Base-by-base conservation (phyloP, 805 yeast species). In the Candida schatavii region DNA sequence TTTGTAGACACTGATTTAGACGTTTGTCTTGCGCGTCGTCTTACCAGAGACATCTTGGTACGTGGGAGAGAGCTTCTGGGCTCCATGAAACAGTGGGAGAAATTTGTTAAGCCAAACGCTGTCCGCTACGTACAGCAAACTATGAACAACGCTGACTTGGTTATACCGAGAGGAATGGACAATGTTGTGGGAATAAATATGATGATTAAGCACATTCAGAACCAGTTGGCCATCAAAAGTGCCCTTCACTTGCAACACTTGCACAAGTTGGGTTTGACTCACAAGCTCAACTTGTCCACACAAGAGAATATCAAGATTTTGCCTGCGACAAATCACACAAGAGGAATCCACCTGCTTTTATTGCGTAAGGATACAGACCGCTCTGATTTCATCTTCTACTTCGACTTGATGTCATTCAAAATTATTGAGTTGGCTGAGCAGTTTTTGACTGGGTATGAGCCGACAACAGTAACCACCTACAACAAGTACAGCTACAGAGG, bases 1-100 rank as follows among this genome's bases (percentile, higher is more conserved):
- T 93, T 81, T 59, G 97, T 93, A 3, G 97, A 91, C 51, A 93
- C 97, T 2, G 98, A 90, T 55, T 70, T 89, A 50, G 99, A 93
- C 57, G 78, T 91, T 13, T 93, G 99, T 62, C 72, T 93, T 51
- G 90, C 96, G 3, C 74, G 99, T 54, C 72, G 99, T 52, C 67
- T 93, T 34, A 80, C 87, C 3, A 73, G 99, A 55, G 99, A 93
- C 59, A 89, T 88, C 40, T 72, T 86, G 11, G 81, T 83, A 46
- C 71, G 99, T 46, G 96, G 95, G 1, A 70, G 99, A 45, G 96
- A 90, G 52, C 67, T 90, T 27, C 71, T 66, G 3, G 95, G 96
- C 1, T 85, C 90, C 14, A 74, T 93, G 45, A 75, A 78, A 49
- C 99, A 93, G 57, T 93, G 98, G 98, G 83, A 86, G 48, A 62